Evolutionary conservation across 169 alveolate genomes (phyloP).

Genomic region (Cryptosporidium bovis): DNA sequence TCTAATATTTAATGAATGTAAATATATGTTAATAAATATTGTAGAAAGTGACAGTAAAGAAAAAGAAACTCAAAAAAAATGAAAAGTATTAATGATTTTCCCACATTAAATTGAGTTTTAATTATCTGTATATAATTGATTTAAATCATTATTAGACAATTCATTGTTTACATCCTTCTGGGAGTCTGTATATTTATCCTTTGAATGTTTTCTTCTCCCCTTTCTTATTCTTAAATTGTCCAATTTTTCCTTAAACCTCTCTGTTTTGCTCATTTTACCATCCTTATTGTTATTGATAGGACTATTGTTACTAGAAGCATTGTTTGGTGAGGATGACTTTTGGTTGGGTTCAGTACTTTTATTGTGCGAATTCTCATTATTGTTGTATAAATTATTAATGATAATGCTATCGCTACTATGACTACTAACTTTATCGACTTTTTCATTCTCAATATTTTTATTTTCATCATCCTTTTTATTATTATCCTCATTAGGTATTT

Average conservation of each 20-base stretch:
- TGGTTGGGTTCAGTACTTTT: neutral
- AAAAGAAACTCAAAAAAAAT: no score
- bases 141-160: neutral
- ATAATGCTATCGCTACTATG: neutral
- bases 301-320: neutral
- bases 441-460: neutral
- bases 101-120: no score
- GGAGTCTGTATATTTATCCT: neutral
- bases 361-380: neutral
- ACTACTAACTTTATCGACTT: neutral
- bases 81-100: no score
- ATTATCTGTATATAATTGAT: no score
- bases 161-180: neutral
- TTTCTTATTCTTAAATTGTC: constrained; percentile 1
- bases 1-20: no score
- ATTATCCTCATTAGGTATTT: neutral
- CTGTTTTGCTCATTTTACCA: constrained; percentile 35
- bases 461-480: neutral
- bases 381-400: neutral
- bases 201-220: neutral
- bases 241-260: constrained; percentile 16
- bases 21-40: no score
- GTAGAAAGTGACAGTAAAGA: no score
- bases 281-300: constrained; percentile 5
- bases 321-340: neutral